Conservation (phyloP, 768 basidiomycete genomes). For the Pleurotus giganteus region DNA sequence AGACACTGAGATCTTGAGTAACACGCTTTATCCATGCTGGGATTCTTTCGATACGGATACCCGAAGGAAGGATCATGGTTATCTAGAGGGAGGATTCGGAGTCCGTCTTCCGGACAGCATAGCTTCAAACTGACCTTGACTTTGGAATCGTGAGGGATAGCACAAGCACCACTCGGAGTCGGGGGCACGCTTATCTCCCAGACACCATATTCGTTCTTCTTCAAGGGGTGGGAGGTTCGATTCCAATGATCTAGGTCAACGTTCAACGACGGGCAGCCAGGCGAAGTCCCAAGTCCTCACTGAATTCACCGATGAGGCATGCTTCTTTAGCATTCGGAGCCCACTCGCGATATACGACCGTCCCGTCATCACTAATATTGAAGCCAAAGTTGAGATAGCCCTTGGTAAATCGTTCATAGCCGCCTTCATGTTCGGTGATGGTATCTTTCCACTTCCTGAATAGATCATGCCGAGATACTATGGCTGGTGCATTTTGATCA, state of each 20-base stretch:
- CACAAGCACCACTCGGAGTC: conserved; percentile 61
- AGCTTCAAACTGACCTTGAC: conserved; percentile 64
- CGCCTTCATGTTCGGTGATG: conserved; percentile 80
- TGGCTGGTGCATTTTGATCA: conserved; percentile 67
- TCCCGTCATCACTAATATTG: conserved; percentile 61
- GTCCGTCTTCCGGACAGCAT: not conserved
- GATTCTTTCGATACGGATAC: conserved; percentile 83
- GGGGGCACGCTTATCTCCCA: conserved; percentile 85
- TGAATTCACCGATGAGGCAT: conserved; percentile 92
- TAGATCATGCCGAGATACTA: conserved; percentile 63
- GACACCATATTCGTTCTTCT: conserved; percentile 78
- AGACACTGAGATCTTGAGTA: conserved; percentile 88
- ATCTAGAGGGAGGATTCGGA: conserved; percentile 50
- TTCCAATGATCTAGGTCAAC: conserved; percentile 75
- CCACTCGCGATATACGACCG: conserved; percentile 91
- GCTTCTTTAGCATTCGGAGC: conserved; percentile 88
- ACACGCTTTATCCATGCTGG: conserved; percentile 96
- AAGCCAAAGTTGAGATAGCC: conserved; percentile 83
- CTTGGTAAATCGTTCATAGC: conserved; percentile 75
- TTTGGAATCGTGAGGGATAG: conserved; percentile 94
- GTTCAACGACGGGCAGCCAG: conserved; percentile 5
- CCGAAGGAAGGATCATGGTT: conserved; percentile 81
- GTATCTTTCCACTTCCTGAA: conserved; percentile 76
- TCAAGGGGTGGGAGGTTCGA: conserved; percentile 83
- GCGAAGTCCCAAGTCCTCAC: conserved; percentile 48